phyloP scores from a whole-genome alignment of 192 early-diverging fungal genomes.

The Oehlia diaphana region DNA sequence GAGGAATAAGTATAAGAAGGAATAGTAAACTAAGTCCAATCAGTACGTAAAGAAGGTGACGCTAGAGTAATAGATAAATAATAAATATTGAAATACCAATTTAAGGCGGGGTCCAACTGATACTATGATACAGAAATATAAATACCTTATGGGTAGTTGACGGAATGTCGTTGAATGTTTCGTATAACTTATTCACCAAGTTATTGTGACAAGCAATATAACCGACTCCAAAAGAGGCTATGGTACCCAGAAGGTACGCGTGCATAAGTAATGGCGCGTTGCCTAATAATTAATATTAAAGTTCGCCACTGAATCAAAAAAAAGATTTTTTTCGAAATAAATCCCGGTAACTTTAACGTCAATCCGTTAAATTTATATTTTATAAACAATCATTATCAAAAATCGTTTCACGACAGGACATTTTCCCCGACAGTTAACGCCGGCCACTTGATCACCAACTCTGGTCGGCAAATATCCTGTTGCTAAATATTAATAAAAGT shows the following conservation, averaged over 20 bases:
- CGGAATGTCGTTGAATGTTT: constrained; percentile 30
- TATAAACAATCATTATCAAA: too few relatives aligned
- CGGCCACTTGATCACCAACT: too few relatives aligned
- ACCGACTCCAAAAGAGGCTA: constrained; percentile 31
- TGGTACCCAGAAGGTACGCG: constrained; percentile 26
- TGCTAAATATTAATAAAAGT: too few relatives aligned
- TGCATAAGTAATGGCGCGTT: constrained; percentile 24
- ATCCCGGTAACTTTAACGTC: too few relatives aligned
- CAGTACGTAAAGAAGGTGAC: constrained; percentile 44
- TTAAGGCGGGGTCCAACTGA: too few relatives aligned
- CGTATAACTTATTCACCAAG: constrained; percentile 28
- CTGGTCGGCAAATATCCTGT: too few relatives aligned
- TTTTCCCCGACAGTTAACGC: too few relatives aligned
- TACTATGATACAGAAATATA: not conserved
- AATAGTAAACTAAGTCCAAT: constrained; percentile 42
- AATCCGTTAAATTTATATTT: too few relatives aligned
- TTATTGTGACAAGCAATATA: constrained; percentile 30
- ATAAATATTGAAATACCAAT: not conserved
- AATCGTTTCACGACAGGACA: too few relatives aligned
- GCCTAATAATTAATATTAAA: not conserved
- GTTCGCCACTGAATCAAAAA: not conserved
- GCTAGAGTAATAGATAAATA: constrained; percentile 20
- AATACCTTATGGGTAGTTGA: constrained; percentile 33
- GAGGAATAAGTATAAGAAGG: constrained; percentile 43
- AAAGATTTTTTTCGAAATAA: not conserved